Evolutionary conservation across 2,329 filamentous ascomycete species (phyloP), one percentile per base, ranked within the genome.

Genomic region (Penicillium sp.): DNA sequence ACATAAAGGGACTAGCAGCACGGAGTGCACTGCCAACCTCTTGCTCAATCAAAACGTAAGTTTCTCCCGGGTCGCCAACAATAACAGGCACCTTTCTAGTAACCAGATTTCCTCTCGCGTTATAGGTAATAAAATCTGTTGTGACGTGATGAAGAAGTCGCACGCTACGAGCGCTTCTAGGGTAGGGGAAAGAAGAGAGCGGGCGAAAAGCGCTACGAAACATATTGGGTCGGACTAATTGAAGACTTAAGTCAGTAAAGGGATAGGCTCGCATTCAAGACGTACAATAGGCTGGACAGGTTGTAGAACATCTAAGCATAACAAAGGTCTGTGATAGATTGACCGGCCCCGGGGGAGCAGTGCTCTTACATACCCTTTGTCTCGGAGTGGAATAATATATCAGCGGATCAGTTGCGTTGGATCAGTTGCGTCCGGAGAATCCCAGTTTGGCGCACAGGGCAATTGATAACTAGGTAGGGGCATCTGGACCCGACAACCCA

Each of bases 101-200:
- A 33, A 58, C 42, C 24, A 54, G 45, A 37, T 55, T 53, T 22
- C 61, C 57, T 53, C 40, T 57, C 29, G 29, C 26, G 40, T 62
- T 51, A 48, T 57, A 22, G 42, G 31, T 52, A 31, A 56, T 45
- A 42, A 61, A 59, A 41, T 61, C 55, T 47, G 52, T 53, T 29
- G 56, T 61, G 42, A 53, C 52, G 9, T 32, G 56, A 57, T 65
- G 58, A 21, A 63, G 53, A 49, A 49, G 47, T 22, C 61, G 59
- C 33, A 51, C 45, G 26, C 21, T 49, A 49, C 4, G 22, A 34
- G 33, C 48, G 13, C 42, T 43, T 51, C 46, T 50, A 33, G 45
- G 35, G 43, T 12, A 21, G 33, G 13, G 37, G 6, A 52, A 49
- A 39, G 45, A 42, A 42, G 43, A 38, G 21, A 53, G 43, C 39